phyloP scores from a whole-genome alignment of 768 basidiomycete genomes.

The Mycena belliarum region DNA sequence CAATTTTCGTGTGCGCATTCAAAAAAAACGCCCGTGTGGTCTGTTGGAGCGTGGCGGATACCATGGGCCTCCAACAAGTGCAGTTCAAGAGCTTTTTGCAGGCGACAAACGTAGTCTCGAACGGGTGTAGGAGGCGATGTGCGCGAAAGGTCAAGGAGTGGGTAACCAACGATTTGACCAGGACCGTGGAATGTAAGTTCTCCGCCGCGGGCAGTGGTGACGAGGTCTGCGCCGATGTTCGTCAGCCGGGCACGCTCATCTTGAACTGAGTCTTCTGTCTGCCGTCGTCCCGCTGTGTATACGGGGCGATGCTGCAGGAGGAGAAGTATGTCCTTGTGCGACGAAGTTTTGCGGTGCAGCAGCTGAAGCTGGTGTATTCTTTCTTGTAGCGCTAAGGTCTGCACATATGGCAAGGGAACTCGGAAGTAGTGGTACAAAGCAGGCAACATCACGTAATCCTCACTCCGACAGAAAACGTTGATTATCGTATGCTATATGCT shows the following conservation, averaged over 20 bases:
- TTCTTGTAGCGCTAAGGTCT: slow-evolving; percentile 71
- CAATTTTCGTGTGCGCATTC: slow-evolving; percentile 78
- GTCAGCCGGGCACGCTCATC: slow-evolving; percentile 66
- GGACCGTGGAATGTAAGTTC: slow-evolving; percentile 97
- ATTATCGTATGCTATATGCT: slow-evolving; percentile 5
- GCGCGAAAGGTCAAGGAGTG: slow-evolving; percentile 85
- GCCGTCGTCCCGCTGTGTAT: slow-evolving; percentile 92
- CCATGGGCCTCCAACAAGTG: slow-evolving; percentile 64
- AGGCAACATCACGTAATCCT: slow-evolving; percentile 34
- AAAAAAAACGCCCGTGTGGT: slow-evolving; percentile 92
- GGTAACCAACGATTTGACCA: slow-evolving; percentile 95
- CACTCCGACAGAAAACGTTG: neutral
- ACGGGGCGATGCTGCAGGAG: slow-evolving; percentile 91
- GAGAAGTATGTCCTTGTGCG: slow-evolving; percentile 67
- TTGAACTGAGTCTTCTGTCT: slow-evolving; percentile 59
- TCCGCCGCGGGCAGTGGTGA: slow-evolving; percentile 81
- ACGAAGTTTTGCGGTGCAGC: slow-evolving; percentile 38
- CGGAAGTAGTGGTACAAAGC: slow-evolving; percentile 78
- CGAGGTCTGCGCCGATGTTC: slow-evolving; percentile 84
- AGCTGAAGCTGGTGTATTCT: slow-evolving; percentile 69
- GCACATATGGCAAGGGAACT: slow-evolving; percentile 75
- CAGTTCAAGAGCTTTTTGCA: slow-evolving; percentile 70
- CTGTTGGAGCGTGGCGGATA: slow-evolving; percentile 59
- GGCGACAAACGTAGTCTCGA: slow-evolving; percentile 80
- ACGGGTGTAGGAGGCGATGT: slow-evolving; percentile 70